These are phyloP conservation scores for Pseudopyricularia javanii DNA, from an alignment of 2,329 filamentous ascomycete species.

Conservation along the genomic window DNA sequence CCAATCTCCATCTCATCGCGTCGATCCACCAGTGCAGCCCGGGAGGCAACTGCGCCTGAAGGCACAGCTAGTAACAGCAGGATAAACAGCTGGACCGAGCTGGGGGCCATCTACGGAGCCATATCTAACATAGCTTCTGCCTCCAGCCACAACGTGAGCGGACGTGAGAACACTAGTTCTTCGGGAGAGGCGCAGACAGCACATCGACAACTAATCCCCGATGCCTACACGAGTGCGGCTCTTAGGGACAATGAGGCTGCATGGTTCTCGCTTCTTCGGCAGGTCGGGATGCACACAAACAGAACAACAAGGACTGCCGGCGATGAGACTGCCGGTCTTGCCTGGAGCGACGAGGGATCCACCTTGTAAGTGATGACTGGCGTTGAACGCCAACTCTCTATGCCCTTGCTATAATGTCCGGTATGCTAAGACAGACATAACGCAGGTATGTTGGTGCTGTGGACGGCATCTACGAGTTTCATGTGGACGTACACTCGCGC, in stretches of 20 bases:
- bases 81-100: not conserved
- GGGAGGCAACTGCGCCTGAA: not conserved
- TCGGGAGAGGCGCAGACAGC: constrained; percentile 21
- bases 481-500: constrained; percentile 49
- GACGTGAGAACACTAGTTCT: not conserved
- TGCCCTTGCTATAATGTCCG: not conserved
- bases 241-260: constrained; percentile 2
- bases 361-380: constrained; percentile 33
- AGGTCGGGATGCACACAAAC: constrained; percentile 17
- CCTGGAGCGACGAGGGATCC: constrained; percentile 50
- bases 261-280: constrained; percentile 18
- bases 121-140: not conserved
- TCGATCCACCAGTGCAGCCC: not conserved
- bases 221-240: not conserved
- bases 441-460: constrained; percentile 50
- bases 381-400: constrained; percentile 5
- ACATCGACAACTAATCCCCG: constrained; percentile 10
- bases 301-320: constrained; percentile 14
- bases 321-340: constrained; percentile 48
- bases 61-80: not conserved
- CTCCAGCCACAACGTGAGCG: not conserved
- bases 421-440: not conserved
- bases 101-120: not conserved
- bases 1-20: not conserved
- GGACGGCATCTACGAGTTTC: constrained; percentile 66